A percentile compares a stretch with the other conserved stretches of the same genome.
Conservation (phyloP, 2,329 filamentous ascomycete genomes). For the Diaporthe humulicola region DNA sequence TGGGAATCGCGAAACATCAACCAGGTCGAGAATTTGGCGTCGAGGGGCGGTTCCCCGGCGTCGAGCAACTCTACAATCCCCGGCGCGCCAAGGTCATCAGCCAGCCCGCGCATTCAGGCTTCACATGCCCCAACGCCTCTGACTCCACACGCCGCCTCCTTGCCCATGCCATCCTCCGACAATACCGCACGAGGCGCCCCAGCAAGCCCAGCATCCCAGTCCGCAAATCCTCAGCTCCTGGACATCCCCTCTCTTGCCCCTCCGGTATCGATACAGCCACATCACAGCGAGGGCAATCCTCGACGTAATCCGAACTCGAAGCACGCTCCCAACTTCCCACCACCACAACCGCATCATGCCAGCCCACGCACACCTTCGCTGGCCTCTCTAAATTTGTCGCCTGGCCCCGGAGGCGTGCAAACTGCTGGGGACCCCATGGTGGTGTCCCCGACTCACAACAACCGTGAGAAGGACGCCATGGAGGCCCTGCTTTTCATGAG, state of each 20-base stretch:
- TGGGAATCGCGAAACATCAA: slow-evolving; percentile 85
- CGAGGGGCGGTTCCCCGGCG: slow-evolving; percentile 74
- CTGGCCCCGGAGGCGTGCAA: slow-evolving; percentile 50
- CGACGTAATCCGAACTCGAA: slow-evolving; percentile 65
- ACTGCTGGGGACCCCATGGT: slow-evolving; percentile 66
- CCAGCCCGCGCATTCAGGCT: slow-evolving; percentile 63
- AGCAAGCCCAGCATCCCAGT: slow-evolving; percentile 51
- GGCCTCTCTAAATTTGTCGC: slow-evolving; percentile 55
- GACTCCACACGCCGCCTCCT: slow-evolving; percentile 49
- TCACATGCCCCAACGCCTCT: slow-evolving; percentile 43
- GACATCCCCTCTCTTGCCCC: slow-evolving; percentile 58
- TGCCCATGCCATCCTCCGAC: slow-evolving; percentile 34
- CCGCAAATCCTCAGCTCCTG: slow-evolving; percentile 8
- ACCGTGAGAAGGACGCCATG: slow-evolving; percentile 84
- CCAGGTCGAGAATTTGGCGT: slow-evolving; percentile 81
- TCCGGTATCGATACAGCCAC: slow-evolving; percentile 68
- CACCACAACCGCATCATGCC: slow-evolving; percentile 57
- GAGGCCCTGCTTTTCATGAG: slow-evolving; percentile 87
- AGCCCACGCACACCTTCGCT: slow-evolving; percentile 53
- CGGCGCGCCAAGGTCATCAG: slow-evolving; percentile 63
- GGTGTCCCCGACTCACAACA: slow-evolving; percentile 77
- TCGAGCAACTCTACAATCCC: slow-evolving; percentile 70
- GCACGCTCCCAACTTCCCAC: slow-evolving; percentile 64
- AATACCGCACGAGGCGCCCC: slow-evolving; percentile 41
- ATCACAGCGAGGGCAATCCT: slow-evolving; percentile 56